phyloP scores from a whole-genome alignment of 306 rosid species.

The Cotoneaster glaucophyllus region DNA sequence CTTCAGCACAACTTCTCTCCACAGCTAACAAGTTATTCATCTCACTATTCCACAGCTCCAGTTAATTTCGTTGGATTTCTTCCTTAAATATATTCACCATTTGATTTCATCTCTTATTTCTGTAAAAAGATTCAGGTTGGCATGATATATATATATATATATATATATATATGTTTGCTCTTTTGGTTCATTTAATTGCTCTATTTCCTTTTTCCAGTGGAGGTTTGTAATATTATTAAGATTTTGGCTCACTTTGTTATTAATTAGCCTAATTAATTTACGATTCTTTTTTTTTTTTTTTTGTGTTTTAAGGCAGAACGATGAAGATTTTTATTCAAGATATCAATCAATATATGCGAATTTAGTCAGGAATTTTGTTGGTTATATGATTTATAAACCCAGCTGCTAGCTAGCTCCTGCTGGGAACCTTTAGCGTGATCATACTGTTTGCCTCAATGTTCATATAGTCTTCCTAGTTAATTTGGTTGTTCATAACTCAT shows the following conservation, averaged over 20 bases:
- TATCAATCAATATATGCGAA: too few relatives aligned
- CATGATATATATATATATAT: neutral
- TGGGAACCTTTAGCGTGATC: too few relatives aligned
- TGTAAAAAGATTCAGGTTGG: neutral
- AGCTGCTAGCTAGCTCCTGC: too few relatives aligned
- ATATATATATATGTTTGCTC: neutral
- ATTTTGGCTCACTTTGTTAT: neutral
- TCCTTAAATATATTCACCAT: constrained; percentile 21
- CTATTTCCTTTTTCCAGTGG: neutral
- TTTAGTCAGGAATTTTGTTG: too few relatives aligned
- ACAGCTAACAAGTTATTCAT: neutral
- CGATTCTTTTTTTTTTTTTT: too few relatives aligned
- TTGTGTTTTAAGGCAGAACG: too few relatives aligned
- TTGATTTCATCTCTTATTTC: neutral
- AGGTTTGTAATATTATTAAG: neutral
- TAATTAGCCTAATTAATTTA: neutral
- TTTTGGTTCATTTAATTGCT: neutral
- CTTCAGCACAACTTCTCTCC: constrained; percentile 39
- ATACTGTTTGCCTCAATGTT: too few relatives aligned
- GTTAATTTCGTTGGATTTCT: constrained; percentile 54
- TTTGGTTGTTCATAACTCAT: too few relatives aligned
- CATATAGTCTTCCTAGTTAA: too few relatives aligned
- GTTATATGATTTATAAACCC: too few relatives aligned
- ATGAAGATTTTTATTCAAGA: too few relatives aligned
- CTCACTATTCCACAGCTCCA: neutral